Evolutionary conservation across 2,329 filamentous ascomycete genomes (phyloP), one percentile per base, ranked within the genome.

Genomic region (Hirsutella rhossiliensis): DNA sequence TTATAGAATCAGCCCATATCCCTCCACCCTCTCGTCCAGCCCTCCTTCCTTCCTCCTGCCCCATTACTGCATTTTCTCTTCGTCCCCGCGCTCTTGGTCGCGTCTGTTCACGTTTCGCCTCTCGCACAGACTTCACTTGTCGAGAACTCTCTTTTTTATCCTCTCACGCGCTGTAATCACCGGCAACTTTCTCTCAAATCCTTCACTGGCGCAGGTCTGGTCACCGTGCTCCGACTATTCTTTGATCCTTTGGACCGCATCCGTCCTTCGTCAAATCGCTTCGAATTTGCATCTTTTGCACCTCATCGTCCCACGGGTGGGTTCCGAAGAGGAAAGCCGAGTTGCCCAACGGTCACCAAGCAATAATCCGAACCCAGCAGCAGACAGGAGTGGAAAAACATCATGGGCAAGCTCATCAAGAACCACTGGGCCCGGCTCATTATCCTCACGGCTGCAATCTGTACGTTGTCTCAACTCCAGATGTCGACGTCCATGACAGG

Each of bases 381-480:
- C 3, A 38, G 34, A 43, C 28, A 23, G 34, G 43, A 32, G 19
- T 40, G 11, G 13, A 18, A 8, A 34, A 31, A 7, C 63, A 69
- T 53, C 50, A 98, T 98, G 92, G 92, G 92, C 65, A 92, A 84
- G 68, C 81, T 98, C 61, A 97, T 98, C 72, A 98, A 98, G 76
- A 97, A 97, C 72, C 92, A 98, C 72, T 95, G 87, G 87, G 92
- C 88, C 54, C 84, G 92, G 48, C 81, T 98, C 58, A 92, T 98
- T 60, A 76, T 94, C 65, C 72, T 98, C 61, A 87, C 86, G 27
- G 87, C 92, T 32, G 83, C 87, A 51, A 64, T 71, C 45, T 89
- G 84, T 88, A 78, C 48, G 71, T 68, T 15, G 12, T 30, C 23
- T 6, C 23, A 37, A 1, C 15, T 5, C 13, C 2, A 19, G 13